Base-by-base conservation (phyloP, 2,329 filamentous ascomycete genomes). In the Blastomyces gilchristii region DNA sequence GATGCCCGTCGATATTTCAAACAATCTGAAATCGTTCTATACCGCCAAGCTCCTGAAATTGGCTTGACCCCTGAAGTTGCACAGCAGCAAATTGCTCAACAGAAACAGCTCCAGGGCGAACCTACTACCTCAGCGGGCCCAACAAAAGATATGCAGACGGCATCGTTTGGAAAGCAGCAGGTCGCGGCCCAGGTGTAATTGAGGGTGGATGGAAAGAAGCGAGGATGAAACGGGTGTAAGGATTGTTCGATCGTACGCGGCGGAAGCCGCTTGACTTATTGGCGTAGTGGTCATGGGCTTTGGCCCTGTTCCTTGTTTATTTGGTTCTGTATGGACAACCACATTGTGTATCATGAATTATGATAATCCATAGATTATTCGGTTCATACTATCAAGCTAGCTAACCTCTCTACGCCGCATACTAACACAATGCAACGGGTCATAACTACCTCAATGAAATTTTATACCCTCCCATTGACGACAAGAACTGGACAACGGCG, bases 1-100 rank as follows among this genome's bases (percentile, higher is more conserved):
- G 94, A 99, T 76, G 94, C 94, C 59, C 87, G 94, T 71, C 86
- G 94, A 71, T 99, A 99, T 79, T 99, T 99, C 80, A 99, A 99
- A 78, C 94, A 99, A 77, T 97, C 91, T 61, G 94, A 99, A 79
- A 99, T 99, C 74, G 92, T 97, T 64, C 86, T 99, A 61, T 97
- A 89, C 80, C 87, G 94, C 68, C 94, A 97, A 72, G 76, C 79
- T 34, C 79, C 79, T 58, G 79, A 80, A 65, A 74, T 77, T 63
- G 73, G 74, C 31, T 68, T 72, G n/a, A 77, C 74, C 8, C 73
- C 75, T 16, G 72, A 76, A 61, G 74, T 73, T 34, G 71, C 73
- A 59, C 76, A 78, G 63, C 75, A 77, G 64, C 71, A 53, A 39
- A 49, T 71, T 65, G 73, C 75, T 61, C 75, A 76, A 62, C 71